These are phyloP conservation scores for Penicillium sp. DNA, from an alignment of 2,329 filamentous ascomycete genomes.

Conservation along the genomic window DNA sequence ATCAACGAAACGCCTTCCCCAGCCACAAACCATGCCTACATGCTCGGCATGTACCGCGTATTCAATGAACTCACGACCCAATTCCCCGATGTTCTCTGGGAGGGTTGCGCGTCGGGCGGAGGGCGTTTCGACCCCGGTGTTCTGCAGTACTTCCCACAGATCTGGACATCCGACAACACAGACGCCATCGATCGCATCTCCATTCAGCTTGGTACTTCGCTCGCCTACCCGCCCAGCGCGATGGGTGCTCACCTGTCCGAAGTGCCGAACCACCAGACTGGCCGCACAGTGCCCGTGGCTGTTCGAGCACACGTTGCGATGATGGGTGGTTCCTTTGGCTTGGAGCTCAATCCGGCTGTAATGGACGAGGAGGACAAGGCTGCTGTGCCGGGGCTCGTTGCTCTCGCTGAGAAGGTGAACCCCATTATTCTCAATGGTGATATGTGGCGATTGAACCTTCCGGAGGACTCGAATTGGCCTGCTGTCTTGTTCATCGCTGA, in stretches of 20 bases:
- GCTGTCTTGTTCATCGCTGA: conserved; percentile 58
- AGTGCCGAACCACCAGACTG: conserved; percentile 58
- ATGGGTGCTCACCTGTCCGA: conserved; percentile 66
- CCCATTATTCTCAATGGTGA: conserved; percentile 58
- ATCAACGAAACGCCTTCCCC: conserved; percentile 60
- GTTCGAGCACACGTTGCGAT: conserved; percentile 66
- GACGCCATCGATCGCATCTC: conserved; percentile 59
- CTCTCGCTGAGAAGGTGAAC: conserved; percentile 55
- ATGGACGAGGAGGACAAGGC: conserved; percentile 52
- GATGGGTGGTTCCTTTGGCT: conserved; percentile 66
- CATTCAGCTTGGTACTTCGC: conserved; percentile 63
- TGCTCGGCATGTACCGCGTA: conserved; percentile 62
- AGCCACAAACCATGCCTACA: conserved; percentile 56
- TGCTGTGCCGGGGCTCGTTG: conserved; percentile 54
- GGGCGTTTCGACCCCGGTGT: conserved; percentile 63
- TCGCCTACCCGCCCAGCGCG: conserved; percentile 60
- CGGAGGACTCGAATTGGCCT: conserved; percentile 60
- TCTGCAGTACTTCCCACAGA: conserved; percentile 63
- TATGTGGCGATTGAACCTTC: conserved; percentile 58
- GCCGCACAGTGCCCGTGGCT: conserved; percentile 53
- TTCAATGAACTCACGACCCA: conserved; percentile 58
- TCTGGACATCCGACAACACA: conserved; percentile 65
- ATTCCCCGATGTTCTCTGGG: conserved; percentile 63
- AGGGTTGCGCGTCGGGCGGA: conserved; percentile 64
- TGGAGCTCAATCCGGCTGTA: conserved; percentile 59